Conservation (phyloP, 2,329 filamentous ascomycete species). For the Ceratocystis cubensis region DNA sequence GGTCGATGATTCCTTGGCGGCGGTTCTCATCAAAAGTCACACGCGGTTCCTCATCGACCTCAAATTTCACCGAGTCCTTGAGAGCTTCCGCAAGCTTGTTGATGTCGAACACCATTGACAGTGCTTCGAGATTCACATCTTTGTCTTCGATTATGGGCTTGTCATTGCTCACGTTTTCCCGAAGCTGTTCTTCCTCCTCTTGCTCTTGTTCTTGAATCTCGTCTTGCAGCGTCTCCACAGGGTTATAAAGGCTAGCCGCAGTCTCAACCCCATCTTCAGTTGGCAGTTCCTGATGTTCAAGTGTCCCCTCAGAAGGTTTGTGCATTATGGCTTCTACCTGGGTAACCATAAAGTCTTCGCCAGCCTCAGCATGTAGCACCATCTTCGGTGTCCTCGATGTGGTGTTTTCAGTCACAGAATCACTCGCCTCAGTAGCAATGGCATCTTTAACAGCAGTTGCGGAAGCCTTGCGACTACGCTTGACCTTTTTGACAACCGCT, state of each 20-base stretch:
- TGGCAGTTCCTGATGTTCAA: background rate
- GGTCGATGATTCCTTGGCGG: background rate
- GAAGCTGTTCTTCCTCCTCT: background rate
- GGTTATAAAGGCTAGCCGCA: background rate
- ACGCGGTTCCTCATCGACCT: conserved; percentile 22
- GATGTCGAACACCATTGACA: conserved; percentile 16
- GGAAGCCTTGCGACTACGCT: conserved; percentile 2
- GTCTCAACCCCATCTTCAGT: background rate
- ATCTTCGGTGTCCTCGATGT: background rate
- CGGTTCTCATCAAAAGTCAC: background rate
- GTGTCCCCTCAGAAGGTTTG: background rate
- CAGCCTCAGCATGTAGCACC: background rate
- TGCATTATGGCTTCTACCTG: conserved; percentile 7
- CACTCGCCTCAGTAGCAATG: background rate
- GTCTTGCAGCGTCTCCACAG: background rate
- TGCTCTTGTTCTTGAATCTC: conserved; percentile 10
- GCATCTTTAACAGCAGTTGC: background rate
- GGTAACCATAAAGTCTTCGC: background rate
- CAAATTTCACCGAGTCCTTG: conserved; percentile 24
- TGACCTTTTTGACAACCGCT: conserved; percentile 25
- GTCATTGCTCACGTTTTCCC: background rate
- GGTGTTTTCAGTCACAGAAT: background rate
- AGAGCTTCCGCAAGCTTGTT: conserved; percentile 18
- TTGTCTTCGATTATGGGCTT: conserved; percentile 15
- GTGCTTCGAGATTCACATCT: conserved; percentile 16